Base-by-base conservation (phyloP, 208 protist species). In the Leishmania lainsoni region DNA sequence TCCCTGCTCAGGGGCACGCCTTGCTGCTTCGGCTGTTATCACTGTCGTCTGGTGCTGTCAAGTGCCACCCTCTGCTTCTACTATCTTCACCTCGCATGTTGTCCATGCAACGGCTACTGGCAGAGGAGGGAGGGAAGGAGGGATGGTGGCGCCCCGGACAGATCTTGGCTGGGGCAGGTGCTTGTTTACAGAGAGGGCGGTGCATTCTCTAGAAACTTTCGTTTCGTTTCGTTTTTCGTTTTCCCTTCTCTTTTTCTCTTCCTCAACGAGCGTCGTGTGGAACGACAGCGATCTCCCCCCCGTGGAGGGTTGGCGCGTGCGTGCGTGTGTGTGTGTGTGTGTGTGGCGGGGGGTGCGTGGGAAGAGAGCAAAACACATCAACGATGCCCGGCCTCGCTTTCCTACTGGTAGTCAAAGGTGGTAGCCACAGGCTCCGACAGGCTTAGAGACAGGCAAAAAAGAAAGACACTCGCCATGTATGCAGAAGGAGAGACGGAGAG, bases 191-290 rank as follows among this genome's bases (percentile, higher is more conserved):
- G 61, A 22, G 52, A 56, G 10, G 42, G 32, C 5, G 32, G 29
- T n/a, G 32, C 29, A 45, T 84, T 48, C 52, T 2, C 72, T 48
- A 35, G 54, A 8, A n/a, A 52, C 63, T 45, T 78, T 79, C 49
- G 75, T 74, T 59, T n/a, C n/a, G n/a, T n/a, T n/a, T 71, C 29
- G 0, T 80, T 29, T 79, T 14, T 16, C 6, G 26, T 58, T 72
- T 10, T 59, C 6, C 29, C 9, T 78, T 79, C 39, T 74, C 79
- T 81, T 16, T n/a, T 87, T 39, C 79, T 83, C 77, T 83, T 83
- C 83, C 20, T 39, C 66, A 48, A 48, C 20, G 20, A 10, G 16
- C 20, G 29, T 63, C 58, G 26, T 3, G 20, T 63, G 58, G 2
- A n/a, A n/a, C 4, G 42, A 45, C 42, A 45, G 42, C 42, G 42